phyloP scores from a whole-genome alignment of 2,329 filamentous ascomycete species.

The Bipolaris victoriae region DNA sequence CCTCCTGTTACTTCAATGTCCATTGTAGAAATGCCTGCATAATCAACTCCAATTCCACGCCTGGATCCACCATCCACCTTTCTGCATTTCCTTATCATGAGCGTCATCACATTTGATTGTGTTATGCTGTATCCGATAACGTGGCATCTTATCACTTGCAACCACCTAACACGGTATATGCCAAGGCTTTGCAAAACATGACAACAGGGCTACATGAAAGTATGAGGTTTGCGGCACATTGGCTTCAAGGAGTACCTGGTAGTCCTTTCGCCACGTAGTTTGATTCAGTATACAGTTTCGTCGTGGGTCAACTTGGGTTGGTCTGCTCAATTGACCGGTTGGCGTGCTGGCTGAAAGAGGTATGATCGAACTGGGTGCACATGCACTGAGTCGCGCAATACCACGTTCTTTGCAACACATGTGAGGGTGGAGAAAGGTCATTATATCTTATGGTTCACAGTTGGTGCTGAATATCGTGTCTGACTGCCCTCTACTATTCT shows the following conservation, averaged over 20 bases:
- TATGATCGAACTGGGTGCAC: not conserved
- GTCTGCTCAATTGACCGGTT: not conserved
- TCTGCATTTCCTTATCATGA: not conserved
- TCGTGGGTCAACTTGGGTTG: not conserved
- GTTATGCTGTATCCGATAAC: not conserved
- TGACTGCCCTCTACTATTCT: not conserved
- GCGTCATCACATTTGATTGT: not conserved
- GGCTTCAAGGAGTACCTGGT: not conserved
- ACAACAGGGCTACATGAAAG: conserved; percentile 4
- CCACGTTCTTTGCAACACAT: not conserved
- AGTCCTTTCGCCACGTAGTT: not conserved
- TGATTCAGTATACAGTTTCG: not conserved
- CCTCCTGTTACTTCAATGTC: no score
- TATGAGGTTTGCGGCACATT: conserved; percentile 8
- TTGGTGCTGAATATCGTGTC: not conserved
- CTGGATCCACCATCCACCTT: not conserved
- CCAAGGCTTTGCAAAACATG: conserved; percentile 3
- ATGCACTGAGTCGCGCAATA: not conserved
- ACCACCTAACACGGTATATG: not conserved
- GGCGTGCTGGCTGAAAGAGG: not conserved
- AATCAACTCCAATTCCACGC: not conserved
- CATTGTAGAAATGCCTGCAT: no score
- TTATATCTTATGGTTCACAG: no score
- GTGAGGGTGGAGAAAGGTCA: not conserved
- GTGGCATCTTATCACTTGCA: not conserved